A percentile compares a stretch with the other conserved stretches of the same genome.
phyloP scores from a whole-genome alignment of 2,329 filamentous ascomycete genomes.

The Emydomyces testavorans region DNA sequence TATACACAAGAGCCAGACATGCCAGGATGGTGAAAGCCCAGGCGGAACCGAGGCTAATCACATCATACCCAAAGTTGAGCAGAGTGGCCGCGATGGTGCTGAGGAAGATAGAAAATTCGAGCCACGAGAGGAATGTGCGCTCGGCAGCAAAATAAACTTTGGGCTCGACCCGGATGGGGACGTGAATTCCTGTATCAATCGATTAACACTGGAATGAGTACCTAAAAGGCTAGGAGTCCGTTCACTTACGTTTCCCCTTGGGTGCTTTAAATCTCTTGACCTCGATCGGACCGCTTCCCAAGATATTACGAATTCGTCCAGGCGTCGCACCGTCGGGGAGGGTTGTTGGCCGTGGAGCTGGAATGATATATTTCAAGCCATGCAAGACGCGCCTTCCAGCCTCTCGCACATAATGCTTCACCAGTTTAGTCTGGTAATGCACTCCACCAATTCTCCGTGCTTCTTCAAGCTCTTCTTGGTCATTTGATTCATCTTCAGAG shows the following conservation, averaged over 20 bases:
- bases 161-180: slow-evolving; percentile 88
- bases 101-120: slow-evolving; percentile 93
- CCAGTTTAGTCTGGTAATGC: slow-evolving; percentile 56
- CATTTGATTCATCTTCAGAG: slow-evolving; percentile 71
- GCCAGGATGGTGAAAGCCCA: slow-evolving; percentile 76
- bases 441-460: slow-evolving; percentile 65
- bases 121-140: slow-evolving; percentile 90
- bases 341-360: slow-evolving; percentile 39
- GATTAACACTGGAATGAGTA: background rate
- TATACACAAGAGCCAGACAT: slow-evolving; percentile 66
- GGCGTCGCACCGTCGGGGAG: slow-evolving; percentile 29
- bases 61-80: slow-evolving; percentile 61
- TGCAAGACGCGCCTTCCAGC: slow-evolving; percentile 36
- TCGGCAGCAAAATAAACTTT: slow-evolving; percentile 97
- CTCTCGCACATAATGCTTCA: slow-evolving; percentile 42
- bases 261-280: slow-evolving; percentile 47
- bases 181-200: slow-evolving; percentile 61
- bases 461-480: slow-evolving; percentile 63
- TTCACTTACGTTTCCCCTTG: slow-evolving; percentile 42
- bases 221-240: background rate
- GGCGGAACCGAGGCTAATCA: slow-evolving; percentile 55
- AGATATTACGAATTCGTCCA: slow-evolving; percentile 26
- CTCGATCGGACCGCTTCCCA: slow-evolving; percentile 35
- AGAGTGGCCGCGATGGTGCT: slow-evolving; percentile 75
- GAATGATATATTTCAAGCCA: slow-evolving; percentile 43